A percentile compares a stretch with the other conserved stretches of the same genome.
phyloP scores from a whole-genome alignment of 2,329 filamentous ascomycete genomes.

The Verticillium klebahnii region DNA sequence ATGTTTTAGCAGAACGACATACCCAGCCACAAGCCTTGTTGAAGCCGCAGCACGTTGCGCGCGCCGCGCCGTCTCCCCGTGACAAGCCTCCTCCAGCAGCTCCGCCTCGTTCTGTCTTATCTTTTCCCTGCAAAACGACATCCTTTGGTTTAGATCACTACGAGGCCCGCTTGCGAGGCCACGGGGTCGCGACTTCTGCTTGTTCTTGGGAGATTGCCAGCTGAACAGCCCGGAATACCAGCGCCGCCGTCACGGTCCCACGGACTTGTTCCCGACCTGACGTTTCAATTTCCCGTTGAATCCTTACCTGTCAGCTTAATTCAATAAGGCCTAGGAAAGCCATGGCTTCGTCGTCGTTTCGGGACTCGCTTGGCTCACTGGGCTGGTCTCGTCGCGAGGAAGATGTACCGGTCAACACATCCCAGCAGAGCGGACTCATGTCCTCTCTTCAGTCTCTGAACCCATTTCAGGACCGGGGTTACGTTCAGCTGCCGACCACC shows the following conservation, averaged over 20 bases:
- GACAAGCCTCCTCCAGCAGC: neutral
- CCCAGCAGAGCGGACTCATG: slow-evolving; percentile 67
- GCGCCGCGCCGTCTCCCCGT: neutral
- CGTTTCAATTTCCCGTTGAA: neutral
- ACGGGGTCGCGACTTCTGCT: neutral
- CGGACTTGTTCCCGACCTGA: neutral
- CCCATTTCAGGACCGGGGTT: slow-evolving; percentile 80
- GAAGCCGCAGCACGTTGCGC: neutral
- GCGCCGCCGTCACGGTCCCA: neutral
- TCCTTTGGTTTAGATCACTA: neutral
- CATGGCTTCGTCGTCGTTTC: slow-evolving; percentile 87
- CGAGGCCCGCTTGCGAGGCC: neutral
- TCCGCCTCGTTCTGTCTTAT: neutral
- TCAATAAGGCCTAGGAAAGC: slow-evolving; percentile 6
- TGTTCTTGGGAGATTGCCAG: neutral
- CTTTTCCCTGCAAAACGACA: neutral
- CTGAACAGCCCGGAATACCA: neutral
- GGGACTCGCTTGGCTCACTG: slow-evolving; percentile 89
- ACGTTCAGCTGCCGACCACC: slow-evolving; percentile 84
- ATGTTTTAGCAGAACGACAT: neutral
- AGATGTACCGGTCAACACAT: slow-evolving; percentile 71
- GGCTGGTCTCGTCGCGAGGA: slow-evolving; percentile 86
- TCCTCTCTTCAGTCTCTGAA: slow-evolving; percentile 81
- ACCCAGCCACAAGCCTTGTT: neutral
- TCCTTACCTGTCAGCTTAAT: neutral